Evolutionary conservation across 2,329 filamentous ascomycete genomes (phyloP).

Genomic region (Diaporthe eres): DNA sequence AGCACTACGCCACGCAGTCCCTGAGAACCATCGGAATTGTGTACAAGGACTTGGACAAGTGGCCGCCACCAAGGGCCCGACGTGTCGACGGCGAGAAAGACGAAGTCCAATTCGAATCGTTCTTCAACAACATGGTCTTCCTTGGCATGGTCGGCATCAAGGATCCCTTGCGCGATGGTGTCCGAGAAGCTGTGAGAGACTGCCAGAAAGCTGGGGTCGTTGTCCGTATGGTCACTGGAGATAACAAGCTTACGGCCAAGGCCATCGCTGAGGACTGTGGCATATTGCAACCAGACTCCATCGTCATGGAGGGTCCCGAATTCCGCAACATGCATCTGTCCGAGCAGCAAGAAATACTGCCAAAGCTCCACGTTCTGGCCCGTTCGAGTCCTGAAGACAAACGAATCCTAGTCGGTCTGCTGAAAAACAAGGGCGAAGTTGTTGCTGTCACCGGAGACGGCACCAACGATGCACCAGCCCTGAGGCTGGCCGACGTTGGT

Average conservation of each 20-base stretch:
- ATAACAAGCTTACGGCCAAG: slow-evolving; percentile 84
- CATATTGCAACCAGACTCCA: slow-evolving; percentile 76
- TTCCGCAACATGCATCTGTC: slow-evolving; percentile 80
- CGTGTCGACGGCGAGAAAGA: slow-evolving; percentile 68
- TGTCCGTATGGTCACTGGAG: slow-evolving; percentile 88
- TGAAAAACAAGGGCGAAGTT: slow-evolving; percentile 81
- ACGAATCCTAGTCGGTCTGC: slow-evolving; percentile 77
- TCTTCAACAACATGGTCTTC: slow-evolving; percentile 78
- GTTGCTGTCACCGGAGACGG: slow-evolving; percentile 88
- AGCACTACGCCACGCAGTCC: slow-evolving; percentile 83
- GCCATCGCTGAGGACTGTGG: slow-evolving; percentile 86
- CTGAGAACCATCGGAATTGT: slow-evolving; percentile 87
- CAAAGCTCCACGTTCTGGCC: slow-evolving; percentile 78
- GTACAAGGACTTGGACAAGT: slow-evolving; percentile 86
- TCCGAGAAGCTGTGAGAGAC: slow-evolving; percentile 78
- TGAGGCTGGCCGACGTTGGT: slow-evolving; percentile 85
- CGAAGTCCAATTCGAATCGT: slow-evolving; percentile 75
- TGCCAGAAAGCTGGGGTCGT: slow-evolving; percentile 84
- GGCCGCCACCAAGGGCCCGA: slow-evolving; percentile 79
- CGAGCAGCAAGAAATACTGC: slow-evolving; percentile 77
- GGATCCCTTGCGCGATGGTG: slow-evolving; percentile 82
- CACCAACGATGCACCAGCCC: slow-evolving; percentile 85
- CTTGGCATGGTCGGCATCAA: slow-evolving; percentile 84
- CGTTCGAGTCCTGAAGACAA: slow-evolving; percentile 84
- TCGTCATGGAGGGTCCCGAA: slow-evolving; percentile 83